These are phyloP conservation scores for Choiromyces venosus DNA, from an alignment of 495 filamentous ascomycete species.

Conservation along the genomic window DNA sequence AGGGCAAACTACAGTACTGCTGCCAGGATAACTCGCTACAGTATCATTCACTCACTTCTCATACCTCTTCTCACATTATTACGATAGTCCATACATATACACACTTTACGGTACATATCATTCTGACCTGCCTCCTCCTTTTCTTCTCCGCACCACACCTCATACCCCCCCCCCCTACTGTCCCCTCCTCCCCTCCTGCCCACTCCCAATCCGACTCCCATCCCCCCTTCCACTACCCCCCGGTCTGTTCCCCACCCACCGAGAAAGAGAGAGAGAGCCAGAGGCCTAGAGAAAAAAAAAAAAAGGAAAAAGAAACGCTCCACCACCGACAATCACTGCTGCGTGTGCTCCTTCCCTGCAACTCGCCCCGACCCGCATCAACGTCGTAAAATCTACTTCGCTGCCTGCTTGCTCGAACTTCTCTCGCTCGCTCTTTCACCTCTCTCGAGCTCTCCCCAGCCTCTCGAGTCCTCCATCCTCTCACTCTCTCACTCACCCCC, in stretches of 20 bases:
- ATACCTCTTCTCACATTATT: slow-evolving; percentile 13
- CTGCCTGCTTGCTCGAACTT: slow-evolving; percentile 39
- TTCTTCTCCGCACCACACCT: slow-evolving; percentile 39
- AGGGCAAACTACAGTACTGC: slow-evolving; percentile 17
- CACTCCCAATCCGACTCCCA: slow-evolving; percentile 15
- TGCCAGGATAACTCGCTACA: slow-evolving; percentile 5
- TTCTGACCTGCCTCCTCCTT: slow-evolving; percentile 40
- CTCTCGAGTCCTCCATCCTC: slow-evolving; percentile 32
- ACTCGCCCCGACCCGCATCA: slow-evolving; percentile 42
- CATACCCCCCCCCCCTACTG: slow-evolving; percentile 29
- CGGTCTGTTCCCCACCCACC: not conserved
- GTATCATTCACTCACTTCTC: not conserved
- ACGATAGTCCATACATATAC: not conserved
- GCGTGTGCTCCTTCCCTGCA: slow-evolving; percentile 42
- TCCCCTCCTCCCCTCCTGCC: slow-evolving; percentile 1
- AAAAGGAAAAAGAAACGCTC: slow-evolving; percentile 24
- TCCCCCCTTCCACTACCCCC: slow-evolving; percentile 33
- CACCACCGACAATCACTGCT: slow-evolving; percentile 38
- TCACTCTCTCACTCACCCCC: slow-evolving; percentile 23
- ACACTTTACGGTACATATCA: slow-evolving; percentile 19
- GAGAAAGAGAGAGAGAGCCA: not conserved
- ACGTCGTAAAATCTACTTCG: slow-evolving; percentile 42
- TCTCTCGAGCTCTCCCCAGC: slow-evolving; percentile 32
- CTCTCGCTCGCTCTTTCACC: slow-evolving; percentile 24
- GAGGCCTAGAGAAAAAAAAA: not conserved